These are phyloP conservation scores for Dimocarpus longan DNA, from an alignment of 345 rosid genomes.

Conservation along the genomic window DNA sequence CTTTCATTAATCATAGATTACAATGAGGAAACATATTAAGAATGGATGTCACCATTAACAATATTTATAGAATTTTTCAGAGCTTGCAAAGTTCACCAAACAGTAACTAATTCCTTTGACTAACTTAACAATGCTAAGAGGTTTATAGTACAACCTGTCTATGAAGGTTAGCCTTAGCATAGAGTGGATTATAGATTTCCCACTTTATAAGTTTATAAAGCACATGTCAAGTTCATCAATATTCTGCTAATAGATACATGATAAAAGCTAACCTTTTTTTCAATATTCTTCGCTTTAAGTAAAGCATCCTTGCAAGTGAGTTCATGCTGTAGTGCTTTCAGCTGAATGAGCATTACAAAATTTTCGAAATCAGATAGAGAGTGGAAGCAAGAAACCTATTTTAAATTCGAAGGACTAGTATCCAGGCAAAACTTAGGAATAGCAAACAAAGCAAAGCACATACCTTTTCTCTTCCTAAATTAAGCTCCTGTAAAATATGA, in stretches of 20 bases:
- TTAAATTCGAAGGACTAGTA: not conserved
- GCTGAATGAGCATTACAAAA: conserved; percentile 30
- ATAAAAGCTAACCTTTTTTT: conserved; percentile 31
- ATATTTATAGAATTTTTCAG: not conserved
- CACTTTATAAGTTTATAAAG: not conserved
- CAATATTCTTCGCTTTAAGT: conserved; percentile 40
- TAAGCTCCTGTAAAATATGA: conserved; percentile 50
- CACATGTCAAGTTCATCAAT: not conserved
- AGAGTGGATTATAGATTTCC: not conserved
- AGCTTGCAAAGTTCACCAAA: not conserved
- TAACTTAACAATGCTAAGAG: not conserved
- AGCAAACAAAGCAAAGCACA: not conserved
- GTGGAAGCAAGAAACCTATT: not conserved
- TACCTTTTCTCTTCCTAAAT: conserved; percentile 59
- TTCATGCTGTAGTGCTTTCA: conserved; percentile 60
- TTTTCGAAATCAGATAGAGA: not conserved
- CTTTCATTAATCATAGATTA: not conserved
- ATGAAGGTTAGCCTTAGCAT: not conserved
- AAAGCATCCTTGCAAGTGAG: conserved; percentile 55
- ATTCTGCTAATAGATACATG: not conserved
- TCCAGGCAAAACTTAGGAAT: not conserved
- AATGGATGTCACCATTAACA: not conserved
- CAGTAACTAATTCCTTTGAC: not conserved
- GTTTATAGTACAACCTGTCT: not conserved
- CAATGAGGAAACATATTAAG: not conserved